phyloP scores from a whole-genome alignment of 2,329 filamentous ascomycete species.

The Sphaerostilbella broomeana region DNA sequence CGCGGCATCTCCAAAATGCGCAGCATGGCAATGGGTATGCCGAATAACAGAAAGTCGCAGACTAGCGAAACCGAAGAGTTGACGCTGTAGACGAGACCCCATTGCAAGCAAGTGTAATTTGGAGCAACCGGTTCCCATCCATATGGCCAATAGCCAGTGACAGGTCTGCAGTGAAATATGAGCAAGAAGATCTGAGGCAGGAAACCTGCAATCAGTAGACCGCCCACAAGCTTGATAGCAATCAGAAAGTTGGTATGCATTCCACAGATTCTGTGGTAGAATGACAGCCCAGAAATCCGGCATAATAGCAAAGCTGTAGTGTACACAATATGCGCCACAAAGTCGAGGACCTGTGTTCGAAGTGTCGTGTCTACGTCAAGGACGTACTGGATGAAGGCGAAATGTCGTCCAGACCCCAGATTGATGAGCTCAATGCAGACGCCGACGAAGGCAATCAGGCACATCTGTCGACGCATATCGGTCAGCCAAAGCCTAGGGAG shows the following conservation, averaged over 20 bases:
- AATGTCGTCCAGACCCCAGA: conserved; percentile 41
- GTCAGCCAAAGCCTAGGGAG: not conserved
- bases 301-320: conserved; percentile 43
- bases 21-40: conserved; percentile 43
- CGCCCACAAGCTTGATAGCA: conserved; percentile 30
- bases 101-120: conserved; percentile 39
- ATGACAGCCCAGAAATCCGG: conserved; percentile 45
- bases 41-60: conserved; percentile 45
- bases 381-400: conserved; percentile 40
- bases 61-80: conserved; percentile 43
- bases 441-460: conserved; percentile 37
- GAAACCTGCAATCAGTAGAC: conserved; percentile 35
- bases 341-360: conserved; percentile 41
- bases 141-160: conserved; percentile 47
- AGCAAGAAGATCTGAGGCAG: conserved; percentile 43
- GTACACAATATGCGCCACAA: conserved; percentile 45
- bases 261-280: conserved; percentile 41
- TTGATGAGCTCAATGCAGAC: conserved; percentile 39
- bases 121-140: conserved; percentile 35
- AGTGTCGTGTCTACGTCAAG: conserved; percentile 35
- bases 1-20: conserved; percentile 36
- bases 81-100: conserved; percentile 46
- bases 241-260: conserved; percentile 30
- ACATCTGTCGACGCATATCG: conserved; percentile 19
- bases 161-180: conserved; percentile 45